These are phyloP conservation scores for Quercus variabilis DNA, from an alignment of 306 rosid genomes.

Conservation along the genomic window DNA sequence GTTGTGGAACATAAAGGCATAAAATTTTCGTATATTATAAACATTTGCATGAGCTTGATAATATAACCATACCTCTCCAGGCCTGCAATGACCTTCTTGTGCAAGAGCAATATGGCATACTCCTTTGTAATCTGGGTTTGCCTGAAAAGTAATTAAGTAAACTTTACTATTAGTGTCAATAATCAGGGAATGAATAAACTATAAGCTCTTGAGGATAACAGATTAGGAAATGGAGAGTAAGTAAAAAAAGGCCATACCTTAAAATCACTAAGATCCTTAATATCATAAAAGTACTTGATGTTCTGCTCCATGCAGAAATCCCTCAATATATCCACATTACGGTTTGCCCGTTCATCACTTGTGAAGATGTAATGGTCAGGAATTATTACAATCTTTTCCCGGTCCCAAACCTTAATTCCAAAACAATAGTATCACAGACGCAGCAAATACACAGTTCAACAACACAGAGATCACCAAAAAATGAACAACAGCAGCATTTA, in stretches of 20 bases:
- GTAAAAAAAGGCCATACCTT: constrained; percentile 47
- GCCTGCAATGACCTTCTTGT: constrained; percentile 99
- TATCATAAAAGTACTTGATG: constrained; percentile 93
- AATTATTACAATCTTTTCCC: constrained; percentile 83
- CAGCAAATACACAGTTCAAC: constrained; percentile 9
- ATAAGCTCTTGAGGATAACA: constrained; percentile 9
- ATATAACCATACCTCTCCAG: constrained; percentile 77
- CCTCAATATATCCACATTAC: constrained; percentile 89
- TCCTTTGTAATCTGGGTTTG: constrained; percentile 96
- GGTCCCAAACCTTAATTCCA: constrained; percentile 82
- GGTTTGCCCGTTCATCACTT: constrained; percentile 88
- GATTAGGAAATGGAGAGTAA: not conserved
- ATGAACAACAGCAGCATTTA: not conserved
- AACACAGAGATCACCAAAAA: not conserved
- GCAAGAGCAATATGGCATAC: constrained; percentile 97
- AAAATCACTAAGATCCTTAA: constrained; percentile 82
- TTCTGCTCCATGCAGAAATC: constrained; percentile 86
- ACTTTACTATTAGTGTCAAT: not conserved
- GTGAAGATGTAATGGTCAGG: constrained; percentile 97
- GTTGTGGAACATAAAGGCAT: constrained; percentile 12
- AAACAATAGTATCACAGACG: not conserved
- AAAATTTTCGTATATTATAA: not conserved
- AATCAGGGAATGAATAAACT: constrained; percentile 5
- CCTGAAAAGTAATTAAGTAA: constrained; percentile 46
- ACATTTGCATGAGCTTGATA: not conserved